These are phyloP conservation scores for Kodamaea laetipori DNA, from an alignment of 805 yeast species.

Conservation along the genomic window DNA sequence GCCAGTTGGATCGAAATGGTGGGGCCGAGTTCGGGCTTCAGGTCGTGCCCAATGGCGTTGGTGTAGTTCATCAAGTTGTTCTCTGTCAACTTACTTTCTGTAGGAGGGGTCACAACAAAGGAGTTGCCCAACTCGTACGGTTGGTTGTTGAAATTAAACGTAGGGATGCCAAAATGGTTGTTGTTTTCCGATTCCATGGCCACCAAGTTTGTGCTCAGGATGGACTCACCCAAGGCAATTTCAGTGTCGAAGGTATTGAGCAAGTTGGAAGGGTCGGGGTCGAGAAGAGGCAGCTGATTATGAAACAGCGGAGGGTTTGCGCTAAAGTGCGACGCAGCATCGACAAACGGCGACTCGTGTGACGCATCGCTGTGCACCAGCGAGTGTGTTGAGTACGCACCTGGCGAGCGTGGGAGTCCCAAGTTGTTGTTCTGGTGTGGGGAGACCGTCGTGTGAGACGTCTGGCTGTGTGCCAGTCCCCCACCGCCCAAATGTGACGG, in stretches of 20 bases:
- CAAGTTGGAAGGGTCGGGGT: constrained; percentile 11
- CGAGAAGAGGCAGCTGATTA: constrained; percentile 5
- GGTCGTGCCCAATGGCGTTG: constrained; percentile 14
- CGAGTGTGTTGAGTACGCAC: constrained; percentile 24
- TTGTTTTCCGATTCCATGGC: constrained; percentile 11
- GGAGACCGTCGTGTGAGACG: constrained; percentile 13
- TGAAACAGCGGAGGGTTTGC: constrained; percentile 12
- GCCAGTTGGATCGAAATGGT: constrained; percentile 27
- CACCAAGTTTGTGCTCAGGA: constrained; percentile 36
- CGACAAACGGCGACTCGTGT: constrained; percentile 39
- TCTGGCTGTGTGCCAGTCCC: constrained; percentile 1
- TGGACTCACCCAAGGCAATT: constrained; percentile 42
- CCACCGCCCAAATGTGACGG: constrained; percentile 14
- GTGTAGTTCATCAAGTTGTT: constrained; percentile 23
- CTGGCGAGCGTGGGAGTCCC: constrained; percentile 25
- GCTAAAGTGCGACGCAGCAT: constrained; percentile 37
- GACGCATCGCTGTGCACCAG: constrained; percentile 37
- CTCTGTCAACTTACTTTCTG: constrained; percentile 14
- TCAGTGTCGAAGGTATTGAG: constrained; percentile 33
- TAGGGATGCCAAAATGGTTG: constrained; percentile 12
- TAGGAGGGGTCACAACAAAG: background rate
- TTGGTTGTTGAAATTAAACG: constrained; percentile 18
- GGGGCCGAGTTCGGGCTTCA: constrained; percentile 7
- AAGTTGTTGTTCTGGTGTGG: constrained; percentile 16
- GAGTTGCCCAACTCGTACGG: constrained; percentile 3